Percentiles rank a stretch among this genome's conserved stretches.
Evolutionary conservation across 2,329 filamentous ascomycete species (phyloP).

Genomic region (Thielaviopsis populi): DNA sequence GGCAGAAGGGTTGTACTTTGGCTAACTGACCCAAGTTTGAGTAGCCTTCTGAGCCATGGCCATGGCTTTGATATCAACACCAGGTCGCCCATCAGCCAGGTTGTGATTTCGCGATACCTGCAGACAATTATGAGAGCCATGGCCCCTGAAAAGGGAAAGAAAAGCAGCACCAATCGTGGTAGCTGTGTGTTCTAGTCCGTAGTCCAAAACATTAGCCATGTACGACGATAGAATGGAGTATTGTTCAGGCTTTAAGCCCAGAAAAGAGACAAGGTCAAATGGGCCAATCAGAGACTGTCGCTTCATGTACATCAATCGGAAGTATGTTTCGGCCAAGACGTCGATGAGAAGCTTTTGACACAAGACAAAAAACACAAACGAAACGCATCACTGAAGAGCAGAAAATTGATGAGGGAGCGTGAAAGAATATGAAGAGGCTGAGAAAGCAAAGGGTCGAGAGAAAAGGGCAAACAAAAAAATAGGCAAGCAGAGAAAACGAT

Average conservation of each 20-base stretch:
- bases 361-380: conserved; percentile 4
- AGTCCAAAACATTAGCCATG: background rate
- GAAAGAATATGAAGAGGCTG: background rate
- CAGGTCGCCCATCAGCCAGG: too few relatives aligned
- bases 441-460: background rate
- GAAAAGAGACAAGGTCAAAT: background rate
- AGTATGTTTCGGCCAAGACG: conserved; percentile 14
- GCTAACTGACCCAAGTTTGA: background rate
- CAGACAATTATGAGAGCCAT: too few relatives aligned
- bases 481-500: background rate
- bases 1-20: background rate
- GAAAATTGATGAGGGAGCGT: background rate
- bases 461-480: background rate
- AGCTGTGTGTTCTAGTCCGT: background rate
- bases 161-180: background rate
- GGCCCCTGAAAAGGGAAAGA: too few relatives aligned
- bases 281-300: conserved; percentile 13
- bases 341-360: conserved; percentile 15
- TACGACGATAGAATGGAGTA: background rate
- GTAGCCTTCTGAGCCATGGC: background rate
- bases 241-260: conserved; percentile 1
- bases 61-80: too few relatives aligned
- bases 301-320: conserved; percentile 15
- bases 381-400: background rate
- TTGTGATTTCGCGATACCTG: too few relatives aligned